phyloP scores from a whole-genome alignment of 1,139 yeast genomes.

The Tardiomyces blankii region DNA sequence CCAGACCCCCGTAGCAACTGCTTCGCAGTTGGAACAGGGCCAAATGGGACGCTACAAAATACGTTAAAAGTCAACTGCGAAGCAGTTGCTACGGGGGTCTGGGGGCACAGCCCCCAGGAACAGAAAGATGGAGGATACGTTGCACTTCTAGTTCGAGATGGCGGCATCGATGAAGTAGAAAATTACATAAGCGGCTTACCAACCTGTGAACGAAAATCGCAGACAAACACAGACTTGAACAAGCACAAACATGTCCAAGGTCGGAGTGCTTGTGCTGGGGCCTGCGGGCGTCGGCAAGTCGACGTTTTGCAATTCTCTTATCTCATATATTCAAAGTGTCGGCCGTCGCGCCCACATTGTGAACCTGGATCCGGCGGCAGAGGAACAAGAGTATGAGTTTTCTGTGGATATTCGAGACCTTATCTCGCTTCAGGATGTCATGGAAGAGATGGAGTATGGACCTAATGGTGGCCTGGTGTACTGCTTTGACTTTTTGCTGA shows the following conservation, averaged over 20 bases:
- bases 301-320: constrained; percentile 82
- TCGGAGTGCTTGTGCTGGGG: constrained; percentile 89
- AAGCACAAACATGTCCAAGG: constrained; percentile 59
- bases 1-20: no score
- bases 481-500: constrained; percentile 77
- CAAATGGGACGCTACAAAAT: no score
- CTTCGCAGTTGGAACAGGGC: no score
- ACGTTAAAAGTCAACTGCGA: no score
- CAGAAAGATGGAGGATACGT: no score
- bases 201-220: no score
- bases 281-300: constrained; percentile 95
- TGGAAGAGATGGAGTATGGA: constrained; percentile 89
- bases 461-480: constrained; percentile 93
- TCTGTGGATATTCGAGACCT: constrained; percentile 88
- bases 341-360: constrained; percentile 94
- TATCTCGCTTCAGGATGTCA: constrained; percentile 88
- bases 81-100: no score
- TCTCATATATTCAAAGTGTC: constrained; percentile 76
- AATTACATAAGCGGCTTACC: no score
- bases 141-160: no score
- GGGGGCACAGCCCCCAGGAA: no score
- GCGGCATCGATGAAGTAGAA: no score
- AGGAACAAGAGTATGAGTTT: constrained; percentile 81
- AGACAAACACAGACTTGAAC: neutral
- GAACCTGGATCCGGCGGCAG: constrained; percentile 96